Evolutionary conservation across 331 rosid genomes (phyloP).

Genomic region (Telfairia occidentalis): DNA sequence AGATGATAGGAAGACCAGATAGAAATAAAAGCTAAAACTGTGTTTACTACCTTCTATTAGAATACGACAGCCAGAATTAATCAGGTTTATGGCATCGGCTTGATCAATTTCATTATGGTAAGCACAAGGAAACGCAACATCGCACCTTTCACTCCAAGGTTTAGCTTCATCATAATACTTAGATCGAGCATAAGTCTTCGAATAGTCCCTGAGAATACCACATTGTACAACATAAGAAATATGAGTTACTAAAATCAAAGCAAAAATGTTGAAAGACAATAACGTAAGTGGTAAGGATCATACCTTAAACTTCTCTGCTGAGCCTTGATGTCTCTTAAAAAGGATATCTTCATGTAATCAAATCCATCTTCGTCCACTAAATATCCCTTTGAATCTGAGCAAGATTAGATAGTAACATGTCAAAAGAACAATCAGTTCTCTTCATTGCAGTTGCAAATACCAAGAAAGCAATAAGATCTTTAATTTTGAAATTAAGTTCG

Average conservation of each 20-base stretch:
- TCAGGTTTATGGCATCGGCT: slow-evolving; percentile 79
- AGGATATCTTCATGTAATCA: slow-evolving; percentile 76
- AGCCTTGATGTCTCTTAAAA: slow-evolving; percentile 81
- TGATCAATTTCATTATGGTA: slow-evolving; percentile 90
- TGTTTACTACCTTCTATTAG: slow-evolving; percentile 70
- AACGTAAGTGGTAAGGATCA: slow-evolving; percentile 8
- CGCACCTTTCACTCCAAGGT: slow-evolving; percentile 94
- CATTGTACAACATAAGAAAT: slow-evolving; percentile 1
- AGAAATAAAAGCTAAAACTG: slow-evolving; percentile 9
- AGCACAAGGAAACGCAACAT: slow-evolving; percentile 96
- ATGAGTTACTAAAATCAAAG: slow-evolving; percentile 8
- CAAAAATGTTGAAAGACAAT: background rate
- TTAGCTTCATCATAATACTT: slow-evolving; percentile 92
- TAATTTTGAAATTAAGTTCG: background rate
- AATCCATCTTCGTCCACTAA: slow-evolving; percentile 97
- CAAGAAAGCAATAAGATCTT: background rate
- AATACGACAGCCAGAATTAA: slow-evolving; percentile 78
- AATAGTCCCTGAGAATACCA: slow-evolving; percentile 63
- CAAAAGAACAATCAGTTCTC: slow-evolving; percentile 3
- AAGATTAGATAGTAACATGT: slow-evolving; percentile 19
- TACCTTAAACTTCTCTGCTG: slow-evolving; percentile 80
- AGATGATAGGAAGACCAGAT: background rate
- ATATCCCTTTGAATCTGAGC: slow-evolving; percentile 91
- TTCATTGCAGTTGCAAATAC: background rate
- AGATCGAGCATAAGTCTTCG: slow-evolving; percentile 92